These are phyloP conservation scores for Raffaelea albimanens DNA, from an alignment of 2,329 filamentous ascomycete genomes.

Conservation along the genomic window DNA sequence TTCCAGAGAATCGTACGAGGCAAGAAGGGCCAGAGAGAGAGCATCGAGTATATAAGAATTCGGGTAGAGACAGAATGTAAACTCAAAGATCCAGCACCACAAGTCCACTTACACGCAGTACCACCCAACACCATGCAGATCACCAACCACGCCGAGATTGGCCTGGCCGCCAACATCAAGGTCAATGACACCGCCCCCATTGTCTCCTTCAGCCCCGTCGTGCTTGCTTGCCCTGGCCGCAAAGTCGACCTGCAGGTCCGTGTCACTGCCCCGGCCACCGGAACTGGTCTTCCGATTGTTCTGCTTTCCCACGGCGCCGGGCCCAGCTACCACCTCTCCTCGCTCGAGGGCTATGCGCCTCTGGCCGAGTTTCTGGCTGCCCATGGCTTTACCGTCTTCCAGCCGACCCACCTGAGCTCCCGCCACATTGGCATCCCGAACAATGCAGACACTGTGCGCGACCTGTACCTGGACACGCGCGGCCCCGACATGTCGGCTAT, in stretches of 20 bases:
- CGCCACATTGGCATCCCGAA: slow-evolving; percentile 17
- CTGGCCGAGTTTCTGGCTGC: slow-evolving; percentile 30
- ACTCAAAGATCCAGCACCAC: no score
- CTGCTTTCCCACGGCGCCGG: slow-evolving; percentile 32
- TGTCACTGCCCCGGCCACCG: slow-evolving; percentile 23
- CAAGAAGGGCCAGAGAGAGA: no score
- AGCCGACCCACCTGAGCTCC: slow-evolving; percentile 31
- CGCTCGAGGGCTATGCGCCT: slow-evolving; percentile 30
- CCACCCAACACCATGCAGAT: slow-evolving; percentile 11
- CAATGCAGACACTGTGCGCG: slow-evolving; percentile 10
- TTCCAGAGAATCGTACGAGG: no score
- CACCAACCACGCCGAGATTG: slow-evolving; percentile 13
- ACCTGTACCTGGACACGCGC: slow-evolving; percentile 23
- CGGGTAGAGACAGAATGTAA: no score
- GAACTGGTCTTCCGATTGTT: slow-evolving; percentile 23
- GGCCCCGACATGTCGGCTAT: slow-evolving; percentile 26
- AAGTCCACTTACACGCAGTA: no score
- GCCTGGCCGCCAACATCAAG: slow-evolving; percentile 17
- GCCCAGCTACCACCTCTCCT: slow-evolving; percentile 26
- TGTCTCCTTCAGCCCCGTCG: slow-evolving; percentile 21
- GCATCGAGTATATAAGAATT: no score
- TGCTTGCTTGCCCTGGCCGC: slow-evolving; percentile 17
- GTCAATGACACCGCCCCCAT: slow-evolving; percentile 12
- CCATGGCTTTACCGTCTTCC: slow-evolving; percentile 31
- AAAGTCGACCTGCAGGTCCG: slow-evolving; percentile 23